Conservation (phyloP, 2,329 filamentous ascomycete genomes). For the Decorospora gaudefroyi region DNA sequence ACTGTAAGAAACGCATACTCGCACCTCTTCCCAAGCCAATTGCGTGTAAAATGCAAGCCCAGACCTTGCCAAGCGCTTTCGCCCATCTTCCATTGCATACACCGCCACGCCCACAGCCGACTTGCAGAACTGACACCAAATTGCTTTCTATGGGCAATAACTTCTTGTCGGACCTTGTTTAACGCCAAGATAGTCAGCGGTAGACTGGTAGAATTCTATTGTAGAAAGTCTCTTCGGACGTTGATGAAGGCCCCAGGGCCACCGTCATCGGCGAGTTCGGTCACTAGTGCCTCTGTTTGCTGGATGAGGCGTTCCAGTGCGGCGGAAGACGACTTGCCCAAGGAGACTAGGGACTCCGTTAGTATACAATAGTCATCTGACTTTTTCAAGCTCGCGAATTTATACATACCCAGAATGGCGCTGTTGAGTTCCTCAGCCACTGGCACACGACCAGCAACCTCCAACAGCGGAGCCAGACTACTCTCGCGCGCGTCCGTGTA, state of each 20-base stretch:
- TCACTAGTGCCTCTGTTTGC: slow-evolving; percentile 84
- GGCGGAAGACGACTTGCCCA: slow-evolving; percentile 86
- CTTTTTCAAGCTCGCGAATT: background rate
- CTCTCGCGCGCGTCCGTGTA: slow-evolving; percentile 81
- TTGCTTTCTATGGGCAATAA: background rate
- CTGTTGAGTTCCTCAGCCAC: slow-evolving; percentile 95
- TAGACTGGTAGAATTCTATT: slow-evolving; percentile 21
- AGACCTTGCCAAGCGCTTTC: slow-evolving; percentile 4
- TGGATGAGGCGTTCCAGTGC: slow-evolving; percentile 84
- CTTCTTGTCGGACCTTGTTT: background rate
- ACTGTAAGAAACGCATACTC: background rate
- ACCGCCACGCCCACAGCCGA: background rate
- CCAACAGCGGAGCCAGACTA: slow-evolving; percentile 76
- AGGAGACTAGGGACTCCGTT: slow-evolving; percentile 64
- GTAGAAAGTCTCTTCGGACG: slow-evolving; percentile 51
- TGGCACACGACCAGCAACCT: slow-evolving; percentile 70
- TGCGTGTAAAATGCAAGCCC: background rate
- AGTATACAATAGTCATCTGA: background rate
- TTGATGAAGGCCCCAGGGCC: slow-evolving; percentile 84
- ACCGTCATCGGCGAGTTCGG: slow-evolving; percentile 77
- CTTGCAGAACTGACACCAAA: background rate
- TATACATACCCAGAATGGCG: slow-evolving; percentile 74
- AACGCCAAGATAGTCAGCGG: background rate
- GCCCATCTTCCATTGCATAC: slow-evolving; percentile 3
- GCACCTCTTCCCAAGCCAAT: slow-evolving; percentile 1